Evolutionary conservation across 768 basidiomycete genomes (phyloP).

Genomic region (Xanthoconium purpureum): DNA sequence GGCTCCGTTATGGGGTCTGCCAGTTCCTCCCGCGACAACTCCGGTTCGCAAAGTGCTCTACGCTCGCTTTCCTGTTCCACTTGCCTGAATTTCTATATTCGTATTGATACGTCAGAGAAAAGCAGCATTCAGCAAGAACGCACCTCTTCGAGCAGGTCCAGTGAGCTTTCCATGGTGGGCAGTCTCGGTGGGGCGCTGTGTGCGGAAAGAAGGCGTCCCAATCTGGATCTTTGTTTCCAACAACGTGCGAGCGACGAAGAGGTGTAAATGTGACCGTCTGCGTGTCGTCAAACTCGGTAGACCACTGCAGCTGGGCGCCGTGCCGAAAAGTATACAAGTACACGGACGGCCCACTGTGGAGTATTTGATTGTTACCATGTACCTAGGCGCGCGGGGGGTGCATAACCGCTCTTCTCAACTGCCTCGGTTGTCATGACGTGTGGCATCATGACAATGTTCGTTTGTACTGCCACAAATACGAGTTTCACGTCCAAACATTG

Average conservation of each 20-base stretch:
- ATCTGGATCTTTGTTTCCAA: background rate
- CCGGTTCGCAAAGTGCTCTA: slow-evolving; percentile 39
- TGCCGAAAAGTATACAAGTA: background rate
- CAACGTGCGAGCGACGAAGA: slow-evolving; percentile 9
- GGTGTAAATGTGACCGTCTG: slow-evolving; percentile 4
- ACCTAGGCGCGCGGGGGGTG: background rate
- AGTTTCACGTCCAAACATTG: background rate
- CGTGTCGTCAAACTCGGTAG: background rate
- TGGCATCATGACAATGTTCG: slow-evolving; percentile 9
- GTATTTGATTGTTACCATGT: background rate
- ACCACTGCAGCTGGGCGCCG: background rate
- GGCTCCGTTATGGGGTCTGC: slow-evolving; percentile 18
- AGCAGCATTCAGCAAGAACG: background rate
- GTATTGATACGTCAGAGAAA: background rate
- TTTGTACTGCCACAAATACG: slow-evolving; percentile 17
- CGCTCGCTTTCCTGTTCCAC: slow-evolving; percentile 57
- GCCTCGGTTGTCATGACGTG: slow-evolving; percentile 11
- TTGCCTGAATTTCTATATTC: slow-evolving; percentile 50
- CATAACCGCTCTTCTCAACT: background rate
- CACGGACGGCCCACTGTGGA: background rate
- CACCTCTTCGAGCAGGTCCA: slow-evolving; percentile 32
- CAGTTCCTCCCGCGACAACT: slow-evolving; percentile 10
- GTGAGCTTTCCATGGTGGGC: slow-evolving; percentile 19
- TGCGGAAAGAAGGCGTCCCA: background rate
- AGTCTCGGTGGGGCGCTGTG: background rate